These are phyloP conservation scores for Volvox reticuliferus DNA, from an alignment of 139 green algal genomes.

Conservation along the genomic window DNA sequence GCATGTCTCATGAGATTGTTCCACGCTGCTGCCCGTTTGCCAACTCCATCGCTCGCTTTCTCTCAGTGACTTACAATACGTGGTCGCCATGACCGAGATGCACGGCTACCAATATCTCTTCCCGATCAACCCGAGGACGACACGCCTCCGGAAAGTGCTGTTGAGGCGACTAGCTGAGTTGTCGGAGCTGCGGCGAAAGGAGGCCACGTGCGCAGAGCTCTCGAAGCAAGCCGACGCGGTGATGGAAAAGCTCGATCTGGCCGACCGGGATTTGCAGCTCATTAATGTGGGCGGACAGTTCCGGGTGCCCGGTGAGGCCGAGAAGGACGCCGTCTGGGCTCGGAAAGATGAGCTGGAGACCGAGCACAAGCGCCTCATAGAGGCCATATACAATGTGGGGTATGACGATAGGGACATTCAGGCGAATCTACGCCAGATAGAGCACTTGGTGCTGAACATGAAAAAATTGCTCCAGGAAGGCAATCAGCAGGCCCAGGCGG, in stretches of 20 bases:
- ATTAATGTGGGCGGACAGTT: background rate
- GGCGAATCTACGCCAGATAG: background rate
- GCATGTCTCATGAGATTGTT: background rate
- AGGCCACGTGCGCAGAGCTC: background rate
- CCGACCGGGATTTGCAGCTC: background rate
- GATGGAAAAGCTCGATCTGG: background rate
- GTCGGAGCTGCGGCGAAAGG: background rate
- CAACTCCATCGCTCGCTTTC: too few relatives aligned
- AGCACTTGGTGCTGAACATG: background rate
- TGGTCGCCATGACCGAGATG: background rate
- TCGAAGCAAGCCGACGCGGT: background rate
- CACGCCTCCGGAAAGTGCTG: background rate
- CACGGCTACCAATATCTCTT: background rate
- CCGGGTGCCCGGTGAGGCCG: background rate
- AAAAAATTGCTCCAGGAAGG: background rate
- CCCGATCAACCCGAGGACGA: background rate
- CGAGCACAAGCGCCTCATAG: background rate
- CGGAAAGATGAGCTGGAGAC: background rate
- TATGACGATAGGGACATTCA: background rate
- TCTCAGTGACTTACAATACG: slow-evolving; percentile 11
- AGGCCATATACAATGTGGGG: background rate
- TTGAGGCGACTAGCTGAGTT: background rate
- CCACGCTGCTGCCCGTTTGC: background rate
- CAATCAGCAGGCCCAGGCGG: background rate
- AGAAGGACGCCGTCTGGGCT: background rate